A percentile compares a stretch with the other conserved stretches of the same genome.
Evolutionary conservation across 805 yeast species (phyloP).

Genomic region (Spathaspora passalidarum): DNA sequence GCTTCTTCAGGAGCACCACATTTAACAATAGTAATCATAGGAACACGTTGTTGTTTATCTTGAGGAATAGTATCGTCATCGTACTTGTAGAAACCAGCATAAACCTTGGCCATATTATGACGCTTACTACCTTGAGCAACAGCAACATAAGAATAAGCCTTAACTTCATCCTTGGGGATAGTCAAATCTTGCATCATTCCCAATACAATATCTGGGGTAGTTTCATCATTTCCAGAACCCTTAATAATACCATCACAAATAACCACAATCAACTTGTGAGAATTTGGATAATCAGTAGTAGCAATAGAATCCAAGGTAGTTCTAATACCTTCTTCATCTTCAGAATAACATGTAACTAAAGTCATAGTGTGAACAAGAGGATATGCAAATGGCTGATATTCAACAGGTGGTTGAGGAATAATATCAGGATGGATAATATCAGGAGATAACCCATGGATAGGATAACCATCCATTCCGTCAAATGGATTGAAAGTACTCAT

Average conservation of each 20-base stretch:
- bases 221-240: conserved; percentile 84
- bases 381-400: conserved; percentile 80
- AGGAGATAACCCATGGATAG: conserved; percentile 50
- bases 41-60: conserved; percentile 84
- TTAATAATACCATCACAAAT: conserved; percentile 93
- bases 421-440: conserved; percentile 70
- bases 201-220: conserved; percentile 88
- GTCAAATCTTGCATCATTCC: conserved; percentile 77
- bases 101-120: conserved; percentile 97
- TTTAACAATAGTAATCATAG: conserved; percentile 74
- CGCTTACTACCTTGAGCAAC: conserved; percentile 93
- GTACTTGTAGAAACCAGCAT: conserved; percentile 90
- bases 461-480: conserved; percentile 28
- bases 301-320: conserved; percentile 89
- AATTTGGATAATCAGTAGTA: conserved; percentile 94
- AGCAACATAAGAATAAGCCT: conserved; percentile 86
- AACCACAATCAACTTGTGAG: conserved; percentile 82
- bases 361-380: conserved; percentile 55
- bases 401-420: conserved; percentile 88
- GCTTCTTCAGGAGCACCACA: conserved; percentile 86
- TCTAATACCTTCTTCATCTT: conserved; percentile 81
- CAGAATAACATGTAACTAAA: conserved; percentile 89
- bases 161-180: conserved; percentile 69
- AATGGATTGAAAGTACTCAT: conserved; percentile 28
- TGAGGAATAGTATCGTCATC: conserved; percentile 69